Conservation (phyloP, 208 protist species). For the Leptomonas seymouri region DNA sequence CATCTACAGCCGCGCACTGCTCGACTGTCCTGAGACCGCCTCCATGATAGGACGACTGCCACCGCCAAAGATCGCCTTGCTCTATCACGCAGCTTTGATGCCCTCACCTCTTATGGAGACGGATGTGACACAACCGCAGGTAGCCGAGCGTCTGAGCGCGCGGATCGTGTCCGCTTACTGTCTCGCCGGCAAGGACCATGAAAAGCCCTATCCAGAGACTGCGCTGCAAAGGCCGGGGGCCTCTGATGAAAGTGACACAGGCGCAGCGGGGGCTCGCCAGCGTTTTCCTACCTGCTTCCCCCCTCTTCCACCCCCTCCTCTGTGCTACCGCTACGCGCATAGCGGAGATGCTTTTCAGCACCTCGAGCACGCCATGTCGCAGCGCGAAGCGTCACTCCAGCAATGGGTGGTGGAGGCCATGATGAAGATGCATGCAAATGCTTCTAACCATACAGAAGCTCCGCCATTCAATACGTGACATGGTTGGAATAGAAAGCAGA, state of each 20-base stretch:
- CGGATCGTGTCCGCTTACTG: constrained; percentile 16
- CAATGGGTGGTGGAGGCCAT: constrained; percentile 4
- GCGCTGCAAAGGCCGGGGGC: neutral
- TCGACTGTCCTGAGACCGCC: constrained; percentile 27
- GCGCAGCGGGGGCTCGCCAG: neutral
- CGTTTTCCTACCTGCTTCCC: neutral
- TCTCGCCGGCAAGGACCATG: neutral
- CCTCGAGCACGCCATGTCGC: constrained; percentile 11
- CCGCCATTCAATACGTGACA: neutral
- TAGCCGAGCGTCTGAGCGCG: constrained; percentile 24
- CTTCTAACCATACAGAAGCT: neutral
- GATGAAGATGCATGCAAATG: neutral
- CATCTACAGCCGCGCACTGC: constrained; percentile 27
- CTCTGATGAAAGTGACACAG: neutral
- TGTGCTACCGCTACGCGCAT: neutral
- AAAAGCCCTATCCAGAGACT: neutral
- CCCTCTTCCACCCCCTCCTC: neutral
- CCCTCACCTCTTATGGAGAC: neutral
- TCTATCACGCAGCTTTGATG: constrained; percentile 38
- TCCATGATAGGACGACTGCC: constrained; percentile 24
- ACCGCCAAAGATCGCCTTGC: constrained; percentile 22
- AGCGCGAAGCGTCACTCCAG: constrained; percentile 9
- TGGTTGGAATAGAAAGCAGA: too few relatives aligned
- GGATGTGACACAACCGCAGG: neutral
- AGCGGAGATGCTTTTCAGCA: neutral